Evolutionary conservation across 164 flowering plant genomes (phyloP).

Genomic region (Tetracentron sinense): DNA sequence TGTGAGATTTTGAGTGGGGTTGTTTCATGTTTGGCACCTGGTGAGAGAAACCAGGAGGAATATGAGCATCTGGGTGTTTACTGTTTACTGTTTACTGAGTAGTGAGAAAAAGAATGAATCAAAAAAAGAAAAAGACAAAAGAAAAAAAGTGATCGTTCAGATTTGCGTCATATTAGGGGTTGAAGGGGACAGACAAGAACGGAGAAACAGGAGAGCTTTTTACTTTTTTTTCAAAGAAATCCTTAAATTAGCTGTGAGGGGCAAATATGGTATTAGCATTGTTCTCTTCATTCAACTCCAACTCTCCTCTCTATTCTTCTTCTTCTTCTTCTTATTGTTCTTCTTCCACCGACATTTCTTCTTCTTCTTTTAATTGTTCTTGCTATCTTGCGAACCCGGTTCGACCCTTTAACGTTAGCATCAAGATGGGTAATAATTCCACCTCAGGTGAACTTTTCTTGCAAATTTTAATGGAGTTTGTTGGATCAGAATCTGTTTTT

Average conservation of each 20-base stretch:
- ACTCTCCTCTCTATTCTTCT: not conserved
- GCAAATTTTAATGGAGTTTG: too few relatives aligned
- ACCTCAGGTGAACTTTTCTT: slow-evolving; percentile 17
- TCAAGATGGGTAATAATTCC: slow-evolving; percentile 19
- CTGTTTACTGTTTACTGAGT: too few relatives aligned
- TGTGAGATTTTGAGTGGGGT: too few relatives aligned
- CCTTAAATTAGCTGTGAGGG: slow-evolving; percentile 1
- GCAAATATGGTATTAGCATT: slow-evolving; percentile 2
- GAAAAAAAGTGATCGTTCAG: too few relatives aligned
- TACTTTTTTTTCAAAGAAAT: not conserved
- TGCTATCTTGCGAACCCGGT: not conserved
- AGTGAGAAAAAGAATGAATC: too few relatives aligned
- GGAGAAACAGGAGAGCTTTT: not conserved
- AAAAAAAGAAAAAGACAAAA: too few relatives aligned
- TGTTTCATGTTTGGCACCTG: too few relatives aligned
- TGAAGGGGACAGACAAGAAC: not conserved
- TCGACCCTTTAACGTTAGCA: not conserved
- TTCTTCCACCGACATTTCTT: not conserved
- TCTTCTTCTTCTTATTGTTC: not conserved
- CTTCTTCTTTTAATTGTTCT: not conserved
- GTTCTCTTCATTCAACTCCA: not conserved
- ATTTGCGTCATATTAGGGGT: too few relatives aligned
- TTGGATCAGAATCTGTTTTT: too few relatives aligned
- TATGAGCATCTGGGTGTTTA: too few relatives aligned
- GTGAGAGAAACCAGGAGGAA: not conserved